Base-by-base conservation (phyloP, 805 yeast genomes). In the Nakazawaea siamensis region DNA sequence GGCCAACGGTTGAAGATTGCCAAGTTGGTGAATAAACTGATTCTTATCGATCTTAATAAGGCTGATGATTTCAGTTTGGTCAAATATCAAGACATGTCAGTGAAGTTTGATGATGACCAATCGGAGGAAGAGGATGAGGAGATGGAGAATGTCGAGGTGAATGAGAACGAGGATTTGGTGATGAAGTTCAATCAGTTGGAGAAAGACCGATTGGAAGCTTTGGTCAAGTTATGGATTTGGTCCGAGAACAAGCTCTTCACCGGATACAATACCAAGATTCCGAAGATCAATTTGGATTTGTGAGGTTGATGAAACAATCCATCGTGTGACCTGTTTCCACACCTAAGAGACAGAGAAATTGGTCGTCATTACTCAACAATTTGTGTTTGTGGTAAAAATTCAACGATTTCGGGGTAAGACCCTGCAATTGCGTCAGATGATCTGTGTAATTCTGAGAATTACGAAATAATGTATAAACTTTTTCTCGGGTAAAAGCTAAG, bases 1-100 rank as follows among this genome's bases (percentile, higher is more conserved):
- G 65, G 76, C 25, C 53, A 80, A 43, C 62, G 95, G 34, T 58
- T 65, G 13, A 76, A 73, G 38, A 76, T 90, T 37, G 83, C 87
- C 9, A 66, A 74, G 24, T 52, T 76, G 25, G 86, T 87, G 10
- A 87, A 87, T 55, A 68, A 68, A 46, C 76, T 78, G 4, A 73
- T 82, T 6, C 56, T 83, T 29, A 53, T 63, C 33, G 50, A 64
- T 20, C 45, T 48, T 5, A 49, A 39, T 38, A 47, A 51, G 26
- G 44, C 37, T 26, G 54, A 46, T 18, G 31, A 46, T 4, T 42
- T 40, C n/a, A 38, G 39, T 34, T 31, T 42, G 31, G 29, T 33
- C 13, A 39, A 29, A 20, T 43, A 34, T 14, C 18, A 29, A 5
- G 32, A 20, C 17, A 25, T 10, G 10, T 20, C 23, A 7, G 23